Evolutionary conservation across 75 land plant species (phyloP).

Genomic region (Picea sitchensis): DNA sequence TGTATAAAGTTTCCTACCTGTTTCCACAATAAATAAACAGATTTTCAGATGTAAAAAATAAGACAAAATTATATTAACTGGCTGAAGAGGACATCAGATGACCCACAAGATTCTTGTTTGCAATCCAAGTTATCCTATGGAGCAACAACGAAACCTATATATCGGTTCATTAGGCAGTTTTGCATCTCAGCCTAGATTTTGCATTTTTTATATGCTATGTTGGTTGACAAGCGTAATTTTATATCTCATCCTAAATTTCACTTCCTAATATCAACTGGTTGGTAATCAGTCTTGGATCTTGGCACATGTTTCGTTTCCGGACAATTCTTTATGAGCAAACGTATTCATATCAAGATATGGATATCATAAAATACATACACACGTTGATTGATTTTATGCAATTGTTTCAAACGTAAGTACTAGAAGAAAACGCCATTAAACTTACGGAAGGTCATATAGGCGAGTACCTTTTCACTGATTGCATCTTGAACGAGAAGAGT

Average conservation of each 20-base stretch:
- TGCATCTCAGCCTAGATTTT: conserved; percentile 1
- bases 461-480: conserved; percentile 89
- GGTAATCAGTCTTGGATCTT: background rate
- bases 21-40: conserved; percentile 8
- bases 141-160: background rate
- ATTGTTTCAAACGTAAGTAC: too few relatives aligned
- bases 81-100: background rate
- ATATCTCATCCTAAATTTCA: background rate
- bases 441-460: background rate
- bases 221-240: background rate
- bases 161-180: background rate
- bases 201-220: background rate
- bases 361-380: background rate
- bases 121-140: conserved; percentile 1
- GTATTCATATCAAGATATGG: background rate
- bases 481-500: conserved; percentile 98
- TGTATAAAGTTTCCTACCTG: conserved; percentile 97
- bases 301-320: background rate
- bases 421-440: too few relatives aligned
- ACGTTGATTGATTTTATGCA: too few relatives aligned
- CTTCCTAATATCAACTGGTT: background rate
- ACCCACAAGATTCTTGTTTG: background rate
- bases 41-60: background rate
- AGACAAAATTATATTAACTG: background rate
- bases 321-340: background rate